Base-by-base conservation (phyloP, 1,284 basidiomycete genomes). In the Cryptococcus neoformans region DNA sequence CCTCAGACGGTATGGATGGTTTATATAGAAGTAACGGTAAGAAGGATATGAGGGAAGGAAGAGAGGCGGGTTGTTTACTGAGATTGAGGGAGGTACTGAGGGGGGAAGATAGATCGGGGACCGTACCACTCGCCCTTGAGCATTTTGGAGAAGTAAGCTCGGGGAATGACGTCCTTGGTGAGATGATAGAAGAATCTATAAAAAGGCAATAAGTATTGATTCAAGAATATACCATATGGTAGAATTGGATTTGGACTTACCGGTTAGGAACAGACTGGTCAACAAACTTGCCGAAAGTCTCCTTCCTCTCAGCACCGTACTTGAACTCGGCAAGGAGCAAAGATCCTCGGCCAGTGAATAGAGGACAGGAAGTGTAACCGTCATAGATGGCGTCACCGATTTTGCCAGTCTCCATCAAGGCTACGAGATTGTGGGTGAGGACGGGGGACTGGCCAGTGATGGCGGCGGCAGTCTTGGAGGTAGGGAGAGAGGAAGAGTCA, bases 391-490 rank as follows among this genome's bases (percentile, higher is more conserved):
- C 90, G 44, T 73, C 69, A 34, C 85, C 83, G 50, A 90, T 73
- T 65, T 85, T 84, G 51, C 89, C 90, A 0, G 83, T 86, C 63
- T 87, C 83, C 69, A 92, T 80, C 16, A n/a, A 7, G 4, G 34
- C 6, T 7, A 14, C 40, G 11, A 50, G 49, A 35, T 38, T 17
- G 8, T 50, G 40, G 10, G 40, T 11, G 40, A n/a, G 10, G 10
- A 11, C 40, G 11, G 40, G 95, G 0, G 90, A 87, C 75, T 99
- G 91, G 0, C 85, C 85, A 1, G 90, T 92, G 69, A 97, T 89
- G 1, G 94, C 95, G 2, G 95, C 94, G 0, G 90, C 91, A 1
- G 95, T 99, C 83, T 96, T 99, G 76, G 90, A 92, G 11, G 92
- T 98, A 6, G 94, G 93, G 21, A 21, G 79, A 52, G 87, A 90